These are phyloP conservation scores for Groenewaldozyma auringiensis DNA, from an alignment of 1,139 yeast species.

Conservation along the genomic window DNA sequence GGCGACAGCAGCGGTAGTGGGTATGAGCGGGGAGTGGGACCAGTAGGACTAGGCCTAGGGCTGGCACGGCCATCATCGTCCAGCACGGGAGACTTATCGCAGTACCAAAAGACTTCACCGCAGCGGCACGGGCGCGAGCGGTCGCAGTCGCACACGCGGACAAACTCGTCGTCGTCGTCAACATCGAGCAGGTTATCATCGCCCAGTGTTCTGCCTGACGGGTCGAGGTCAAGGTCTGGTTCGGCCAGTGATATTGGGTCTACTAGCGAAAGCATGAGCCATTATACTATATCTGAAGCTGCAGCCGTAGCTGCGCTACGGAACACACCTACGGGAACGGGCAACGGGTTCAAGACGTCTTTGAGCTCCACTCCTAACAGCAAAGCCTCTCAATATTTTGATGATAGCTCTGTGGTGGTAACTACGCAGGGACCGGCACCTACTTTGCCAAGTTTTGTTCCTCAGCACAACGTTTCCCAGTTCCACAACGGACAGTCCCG, in stretches of 20 bases:
- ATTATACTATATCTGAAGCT: conserved; percentile 17
- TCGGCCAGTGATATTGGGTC: conserved; percentile 9
- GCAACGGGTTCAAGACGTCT: not conserved
- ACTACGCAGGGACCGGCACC: not conserved
- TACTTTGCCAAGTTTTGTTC: conserved; percentile 1
- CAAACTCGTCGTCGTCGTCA: conserved; percentile 27
- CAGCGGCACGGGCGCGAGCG: conserved; percentile 12
- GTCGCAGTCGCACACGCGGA: conserved; percentile 24
- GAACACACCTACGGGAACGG: conserved; percentile 1
- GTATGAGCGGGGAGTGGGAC: not conserved
- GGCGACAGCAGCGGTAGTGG: not conserved
- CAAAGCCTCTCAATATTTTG: not conserved
- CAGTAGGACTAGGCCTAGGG: too few species aligned
- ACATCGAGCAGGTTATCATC: conserved; percentile 17
- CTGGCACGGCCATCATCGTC: not conserved
- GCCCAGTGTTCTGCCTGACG: conserved; percentile 9
- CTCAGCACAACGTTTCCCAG: not conserved
- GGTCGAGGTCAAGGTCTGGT: conserved; percentile 6
- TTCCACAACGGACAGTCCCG: conserved; percentile 11
- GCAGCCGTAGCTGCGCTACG: conserved; percentile 18
- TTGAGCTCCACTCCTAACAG: not conserved
- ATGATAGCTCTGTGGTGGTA: not conserved
- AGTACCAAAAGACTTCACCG: not conserved
- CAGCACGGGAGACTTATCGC: not conserved
- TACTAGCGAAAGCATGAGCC: conserved; percentile 3